Base-by-base conservation (phyloP, 768 basidiomycete species). In the Rossbeevera mucosa region DNA sequence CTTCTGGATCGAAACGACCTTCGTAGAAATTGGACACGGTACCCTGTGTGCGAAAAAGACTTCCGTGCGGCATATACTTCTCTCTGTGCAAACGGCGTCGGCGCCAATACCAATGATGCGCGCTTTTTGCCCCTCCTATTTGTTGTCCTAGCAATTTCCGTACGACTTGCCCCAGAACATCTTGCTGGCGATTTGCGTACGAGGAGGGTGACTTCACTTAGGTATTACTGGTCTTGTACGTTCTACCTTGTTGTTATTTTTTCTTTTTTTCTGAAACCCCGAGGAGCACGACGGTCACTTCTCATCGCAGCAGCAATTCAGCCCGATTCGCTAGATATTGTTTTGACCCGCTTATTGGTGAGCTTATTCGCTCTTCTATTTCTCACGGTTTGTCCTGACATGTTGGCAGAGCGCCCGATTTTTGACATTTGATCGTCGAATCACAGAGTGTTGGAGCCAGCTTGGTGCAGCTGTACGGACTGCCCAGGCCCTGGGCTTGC, bases 211-310 rank as follows among this genome's bases (percentile, higher is more conserved):
- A 91, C 88, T 7, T 93, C 91, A 31, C 72, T 92, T 47, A 81
- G 92, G 55, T 95, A 92, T 73, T 95, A 96, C 64, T 97, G 94
- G 94, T 91, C 88, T 50, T 94, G 92, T 94, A 64, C 71, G 92
- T 79, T 40, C 12, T 47, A 29, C 14, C 7, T 28, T n/a, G 25
- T 44, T 50, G 30, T 29, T n/a, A 33, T 12, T 16, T 8, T 51
- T 6, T 36, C 41, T 60, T 50, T 56, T 54, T 9, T 47, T 31
- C 61, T 69, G 51, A 69, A 52, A 48, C 44, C 8, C 46, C 38
- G 29, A 26, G 47, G 61, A 94, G 93, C 92, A 43, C 84, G 94
- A 47, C 78, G 92, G 41, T 89, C 90, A 9, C 77, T 97, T 44
- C 76, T 97, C 25, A 89, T 96, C 51, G 91, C 93, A 11, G 92